A percentile compares a stretch with the other conserved stretches of the same genome.
phyloP scores from a whole-genome alignment of 441 rosid genomes.

The Adansonia gregorii region DNA sequence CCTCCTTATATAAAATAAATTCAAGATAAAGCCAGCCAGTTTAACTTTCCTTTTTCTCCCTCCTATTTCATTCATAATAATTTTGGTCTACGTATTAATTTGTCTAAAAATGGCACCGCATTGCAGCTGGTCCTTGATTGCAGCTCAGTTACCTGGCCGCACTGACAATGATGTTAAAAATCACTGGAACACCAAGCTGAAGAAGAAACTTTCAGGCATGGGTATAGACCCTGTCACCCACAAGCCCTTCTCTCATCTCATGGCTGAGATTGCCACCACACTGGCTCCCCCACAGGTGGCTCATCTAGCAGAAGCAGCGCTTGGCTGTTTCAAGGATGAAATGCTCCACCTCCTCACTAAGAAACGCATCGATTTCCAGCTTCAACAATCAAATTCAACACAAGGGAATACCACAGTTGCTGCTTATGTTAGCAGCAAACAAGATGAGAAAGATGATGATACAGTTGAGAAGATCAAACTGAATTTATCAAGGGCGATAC shows the following conservation, averaged over 20 bases:
- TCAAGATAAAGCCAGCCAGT: not conserved
- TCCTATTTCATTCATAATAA: not conserved
- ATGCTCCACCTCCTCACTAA: slow-evolving; percentile 98
- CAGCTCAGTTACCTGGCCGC: slow-evolving; percentile 95
- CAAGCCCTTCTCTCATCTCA: slow-evolving; percentile 95
- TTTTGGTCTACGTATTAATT: not conserved
- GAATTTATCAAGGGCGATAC: slow-evolving; percentile 65
- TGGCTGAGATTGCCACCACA: slow-evolving; percentile 96
- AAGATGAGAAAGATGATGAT: slow-evolving; percentile 44
- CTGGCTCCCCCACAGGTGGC: slow-evolving; percentile 91
- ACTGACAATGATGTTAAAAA: slow-evolving; percentile 93
- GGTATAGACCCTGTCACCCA: slow-evolving; percentile 97
- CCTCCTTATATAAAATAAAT: not conserved
- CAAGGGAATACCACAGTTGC: slow-evolving; percentile 43
- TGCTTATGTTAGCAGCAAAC: slow-evolving; percentile 35
- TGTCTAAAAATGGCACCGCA: not conserved
- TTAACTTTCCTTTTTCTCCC: not conserved
- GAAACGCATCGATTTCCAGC: slow-evolving; percentile 82
- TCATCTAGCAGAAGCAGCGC: slow-evolving; percentile 92
- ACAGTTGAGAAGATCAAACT: slow-evolving; percentile 63
- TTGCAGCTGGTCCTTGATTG: slow-evolving; percentile 86
- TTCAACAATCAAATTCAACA: slow-evolving; percentile 55
- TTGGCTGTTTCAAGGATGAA: slow-evolving; percentile 95
- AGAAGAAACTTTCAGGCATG: slow-evolving; percentile 91
- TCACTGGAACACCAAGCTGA: slow-evolving; percentile 94